Conservation (phyloP, 129 eudicot species). For the Saposhnikovia divaricata region DNA sequence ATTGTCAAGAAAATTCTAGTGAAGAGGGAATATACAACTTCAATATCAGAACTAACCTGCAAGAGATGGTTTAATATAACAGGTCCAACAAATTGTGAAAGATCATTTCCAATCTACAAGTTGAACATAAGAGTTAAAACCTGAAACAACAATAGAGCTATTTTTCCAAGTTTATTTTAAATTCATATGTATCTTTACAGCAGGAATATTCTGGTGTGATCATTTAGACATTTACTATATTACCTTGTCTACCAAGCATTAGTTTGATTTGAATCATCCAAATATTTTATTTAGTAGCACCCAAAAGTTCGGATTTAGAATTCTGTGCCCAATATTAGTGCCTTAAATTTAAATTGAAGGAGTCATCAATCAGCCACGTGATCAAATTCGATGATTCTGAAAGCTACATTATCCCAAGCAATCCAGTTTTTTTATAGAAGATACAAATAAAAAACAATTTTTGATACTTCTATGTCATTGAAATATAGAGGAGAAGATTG, state of each 20-base stretch:
- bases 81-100: constrained; percentile 87
- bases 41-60: constrained; percentile 33
- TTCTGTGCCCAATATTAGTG: not conserved
- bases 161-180: not conserved
- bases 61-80: constrained; percentile 65
- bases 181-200: not conserved
- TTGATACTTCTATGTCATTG: not conserved
- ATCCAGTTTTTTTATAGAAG: not conserved
- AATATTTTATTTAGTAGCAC: not conserved
- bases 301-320: not conserved
- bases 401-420: not conserved
- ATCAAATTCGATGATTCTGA: not conserved
- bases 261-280: not conserved
- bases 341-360: not conserved
- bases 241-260: not conserved
- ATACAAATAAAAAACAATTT: not conserved
- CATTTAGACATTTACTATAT: not conserved
- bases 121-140: constrained; percentile 10
- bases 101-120: constrained; percentile 84
- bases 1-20: not conserved
- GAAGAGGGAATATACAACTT: not conserved
- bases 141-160: not conserved
- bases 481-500: not conserved
- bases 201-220: not conserved
- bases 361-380: not conserved